Evolutionary conservation across 768 basidiomycete species (phyloP), one percentile per base, ranked within the genome.

Genomic region (Boletus rex-veris): DNA sequence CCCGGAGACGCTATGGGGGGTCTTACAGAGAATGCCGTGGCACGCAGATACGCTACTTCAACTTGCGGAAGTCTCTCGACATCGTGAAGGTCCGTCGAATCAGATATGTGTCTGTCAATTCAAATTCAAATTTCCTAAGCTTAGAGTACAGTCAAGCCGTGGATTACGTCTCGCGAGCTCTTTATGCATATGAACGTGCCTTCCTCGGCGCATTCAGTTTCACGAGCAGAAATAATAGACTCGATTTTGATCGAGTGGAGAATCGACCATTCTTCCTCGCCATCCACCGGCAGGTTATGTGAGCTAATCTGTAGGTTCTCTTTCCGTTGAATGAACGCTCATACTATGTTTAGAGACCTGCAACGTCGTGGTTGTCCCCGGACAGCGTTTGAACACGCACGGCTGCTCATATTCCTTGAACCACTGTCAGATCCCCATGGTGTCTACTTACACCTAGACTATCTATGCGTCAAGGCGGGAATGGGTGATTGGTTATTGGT

Each of bases 181-280:
- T 99, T 15, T 98, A 95, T 73, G 85, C 93, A 0, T 97, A 95
- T 56, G 94, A 98, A 63, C 83, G 93, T 12, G 84, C 90, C 11
- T 90, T 98, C 59, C 80, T 92, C 15, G 91, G 93, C 3, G 76
- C 87, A 0, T 96, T 95, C 76, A 91, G 81, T 59, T 86, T 97
- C 70, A 85, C 91, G 2, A 83, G 73, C 33, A 95, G 95, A 7
- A 71, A 78, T 3, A 89, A 88, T 56, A 81, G 95, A 11, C 80
- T 99, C 3, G 92, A 96, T 63, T 99, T 98, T 66, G 85, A 91
- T 58, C 78, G 73, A 12, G 89, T 96, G 11, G 95, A 98, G 71
- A 98, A 96, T 61, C 78, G 95, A 38, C 90, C 92, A 0, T 90
- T 99, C 71, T 98, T 88, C 74, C 81, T 95, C 7, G 93, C 90